A percentile compares a stretch with the other conserved stretches of the same genome.
Conservation (phyloP, 2,329 filamentous ascomycete species). For the Alternaria infectoria region DNA sequence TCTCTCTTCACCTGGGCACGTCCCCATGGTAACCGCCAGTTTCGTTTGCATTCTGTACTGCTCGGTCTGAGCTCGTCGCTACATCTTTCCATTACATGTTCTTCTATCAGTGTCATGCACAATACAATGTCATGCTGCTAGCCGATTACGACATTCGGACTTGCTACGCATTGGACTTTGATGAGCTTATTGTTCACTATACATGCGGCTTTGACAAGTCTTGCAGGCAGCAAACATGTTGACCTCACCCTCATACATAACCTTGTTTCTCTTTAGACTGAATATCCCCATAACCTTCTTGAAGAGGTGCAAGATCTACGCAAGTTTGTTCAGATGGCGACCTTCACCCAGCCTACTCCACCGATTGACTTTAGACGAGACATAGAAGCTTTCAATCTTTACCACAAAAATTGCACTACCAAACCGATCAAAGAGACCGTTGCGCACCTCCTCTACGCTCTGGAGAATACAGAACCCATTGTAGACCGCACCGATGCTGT, state of each 20-base stretch:
- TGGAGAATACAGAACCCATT: neutral
- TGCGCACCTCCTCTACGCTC: neutral
- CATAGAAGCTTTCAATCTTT: neutral
- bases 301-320: neutral
- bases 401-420: neutral
- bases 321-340: neutral
- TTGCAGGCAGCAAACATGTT: neutral
- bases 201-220: neutral
- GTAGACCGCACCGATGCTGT: neutral
- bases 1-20: neutral
- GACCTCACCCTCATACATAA: neutral
- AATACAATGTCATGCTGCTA: neutral
- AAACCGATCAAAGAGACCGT: neutral
- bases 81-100: rapidly evolving
- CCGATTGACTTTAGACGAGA: neutral
- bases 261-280: neutral
- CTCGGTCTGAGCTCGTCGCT: neutral
- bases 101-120: neutral
- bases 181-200: neutral
- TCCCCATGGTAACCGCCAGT: neutral
- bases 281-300: neutral
- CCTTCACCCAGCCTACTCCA: neutral
- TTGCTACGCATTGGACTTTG: neutral
- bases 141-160: neutral
- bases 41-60: neutral